Conservation (phyloP, 805 yeast genomes). For the Pichia deserticola region DNA sequence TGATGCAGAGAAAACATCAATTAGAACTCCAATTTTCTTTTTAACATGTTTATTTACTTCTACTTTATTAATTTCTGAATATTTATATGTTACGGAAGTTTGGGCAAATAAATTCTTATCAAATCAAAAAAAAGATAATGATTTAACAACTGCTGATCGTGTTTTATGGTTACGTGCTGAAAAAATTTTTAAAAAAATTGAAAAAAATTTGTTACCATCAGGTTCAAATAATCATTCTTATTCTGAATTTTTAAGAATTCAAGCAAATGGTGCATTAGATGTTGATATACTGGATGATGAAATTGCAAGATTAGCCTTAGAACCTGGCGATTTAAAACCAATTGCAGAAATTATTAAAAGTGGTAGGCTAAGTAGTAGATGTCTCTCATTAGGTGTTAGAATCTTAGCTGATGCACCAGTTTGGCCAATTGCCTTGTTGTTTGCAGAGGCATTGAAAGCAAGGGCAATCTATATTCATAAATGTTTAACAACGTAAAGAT, state of each 20-base stretch:
- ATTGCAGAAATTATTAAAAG: constrained; percentile 39
- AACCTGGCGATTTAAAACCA: constrained; percentile 38
- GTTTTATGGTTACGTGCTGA: constrained; percentile 62
- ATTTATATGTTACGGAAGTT: constrained; percentile 47
- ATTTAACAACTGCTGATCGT: constrained; percentile 38
- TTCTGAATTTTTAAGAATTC: constrained; percentile 49
- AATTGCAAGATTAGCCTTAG: constrained; percentile 39
- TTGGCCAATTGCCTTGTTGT: constrained; percentile 75
- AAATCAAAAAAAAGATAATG: constrained; percentile 15
- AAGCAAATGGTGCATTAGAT: constrained; percentile 54
- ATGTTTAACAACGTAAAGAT: constrained; percentile 5
- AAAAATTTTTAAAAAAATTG: constrained; percentile 51
- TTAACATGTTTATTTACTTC: constrained; percentile 64
- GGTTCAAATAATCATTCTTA: constrained; percentile 46
- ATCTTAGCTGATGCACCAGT: constrained; percentile 80
- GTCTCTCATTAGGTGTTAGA: constrained; percentile 63
- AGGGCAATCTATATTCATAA: constrained; percentile 40
- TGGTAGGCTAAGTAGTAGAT: constrained; percentile 47
- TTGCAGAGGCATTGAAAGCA: constrained; percentile 71
- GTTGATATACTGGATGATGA: constrained; percentile 43
- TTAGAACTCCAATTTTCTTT: constrained; percentile 70
- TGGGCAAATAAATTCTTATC: constrained; percentile 35
- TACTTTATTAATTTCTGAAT: constrained; percentile 55
- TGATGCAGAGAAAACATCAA: constrained; percentile 59
- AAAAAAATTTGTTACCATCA: constrained; percentile 45